Evolutionary conservation across 2,329 filamentous ascomycete genomes (phyloP).

Genomic region (Ciborinia camelliae): DNA sequence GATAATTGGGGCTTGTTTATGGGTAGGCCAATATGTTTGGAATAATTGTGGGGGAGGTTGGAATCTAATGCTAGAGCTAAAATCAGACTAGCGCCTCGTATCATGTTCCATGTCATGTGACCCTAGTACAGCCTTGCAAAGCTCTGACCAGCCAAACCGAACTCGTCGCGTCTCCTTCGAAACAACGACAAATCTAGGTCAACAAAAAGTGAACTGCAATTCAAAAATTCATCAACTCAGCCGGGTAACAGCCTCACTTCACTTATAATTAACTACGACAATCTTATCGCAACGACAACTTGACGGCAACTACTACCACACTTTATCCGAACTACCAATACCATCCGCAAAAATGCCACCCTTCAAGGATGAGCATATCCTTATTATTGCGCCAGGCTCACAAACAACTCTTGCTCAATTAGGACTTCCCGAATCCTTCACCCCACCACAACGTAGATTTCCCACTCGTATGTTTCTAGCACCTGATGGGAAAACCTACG

Average conservation of each 20-base stretch:
- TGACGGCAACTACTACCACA: not conserved
- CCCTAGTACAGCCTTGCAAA: not conserved
- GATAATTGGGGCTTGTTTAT: not conserved
- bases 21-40: not conserved
- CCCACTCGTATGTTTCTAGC: constrained; percentile 89
- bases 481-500: constrained; percentile 72
- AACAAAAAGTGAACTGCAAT: not conserved
- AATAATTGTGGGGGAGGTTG: too few species aligned
- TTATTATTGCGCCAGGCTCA: constrained; percentile 46
- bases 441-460: constrained; percentile 80
- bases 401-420: constrained; percentile 38
- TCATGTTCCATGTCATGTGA: too few species aligned
- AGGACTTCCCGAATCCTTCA: constrained; percentile 50
- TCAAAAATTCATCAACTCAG: not conserved
- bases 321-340: not conserved
- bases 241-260: not conserved
- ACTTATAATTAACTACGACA: not conserved
- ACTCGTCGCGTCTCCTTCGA: not conserved
- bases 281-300: not conserved
- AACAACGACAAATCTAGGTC: constrained; percentile 12
- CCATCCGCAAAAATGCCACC: constrained; percentile 31
- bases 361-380: constrained; percentile 36
- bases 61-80: too few species aligned
- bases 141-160: not conserved
- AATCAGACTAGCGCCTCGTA: not conserved